phyloP scores from a whole-genome alignment of 2,329 filamentous ascomycete species.

The Pestalotiopsis sp. region DNA sequence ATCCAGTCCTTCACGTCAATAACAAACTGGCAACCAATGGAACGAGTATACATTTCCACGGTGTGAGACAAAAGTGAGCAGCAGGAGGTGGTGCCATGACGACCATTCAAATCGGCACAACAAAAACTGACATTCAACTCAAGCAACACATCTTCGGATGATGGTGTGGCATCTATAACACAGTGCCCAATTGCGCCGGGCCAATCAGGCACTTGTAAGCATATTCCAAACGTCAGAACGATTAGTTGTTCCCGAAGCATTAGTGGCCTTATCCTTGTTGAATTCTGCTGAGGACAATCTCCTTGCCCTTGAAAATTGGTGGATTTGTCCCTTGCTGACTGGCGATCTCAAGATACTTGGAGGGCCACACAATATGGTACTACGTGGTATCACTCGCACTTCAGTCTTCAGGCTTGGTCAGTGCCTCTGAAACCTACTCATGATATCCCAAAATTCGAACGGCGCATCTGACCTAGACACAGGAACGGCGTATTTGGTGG shows the following conservation, averaged over 20 bases:
- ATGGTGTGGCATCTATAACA: conserved; percentile 54
- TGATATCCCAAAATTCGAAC: not conserved
- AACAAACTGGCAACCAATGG: conserved; percentile 55
- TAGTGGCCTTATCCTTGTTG: not conserved
- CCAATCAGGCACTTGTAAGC: conserved; percentile 50
- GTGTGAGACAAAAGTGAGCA: conserved; percentile 50
- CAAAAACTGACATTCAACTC: not conserved
- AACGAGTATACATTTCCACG: conserved; percentile 64
- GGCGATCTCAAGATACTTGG: not conserved
- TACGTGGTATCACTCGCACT: conserved; percentile 64
- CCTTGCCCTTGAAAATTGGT: not conserved
- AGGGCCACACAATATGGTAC: conserved; percentile 45
- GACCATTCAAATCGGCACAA: not conserved
- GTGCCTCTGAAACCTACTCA: not conserved
- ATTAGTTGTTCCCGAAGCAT: not conserved
- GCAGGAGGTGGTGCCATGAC: not conserved
- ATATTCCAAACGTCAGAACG: conserved; percentile 29
- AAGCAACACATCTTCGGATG: conserved; percentile 48
- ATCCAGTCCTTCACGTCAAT: conserved; percentile 48
- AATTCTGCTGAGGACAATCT: not conserved
- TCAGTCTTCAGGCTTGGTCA: conserved; percentile 40
- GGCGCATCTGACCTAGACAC: not conserved
- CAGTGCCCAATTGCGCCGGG: conserved; percentile 54
- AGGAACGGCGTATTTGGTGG: conserved; percentile 58
- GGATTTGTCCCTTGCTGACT: not conserved